Conservation (phyloP, 2,329 filamentous ascomycete genomes). For the Talaromyces verruculosus region DNA sequence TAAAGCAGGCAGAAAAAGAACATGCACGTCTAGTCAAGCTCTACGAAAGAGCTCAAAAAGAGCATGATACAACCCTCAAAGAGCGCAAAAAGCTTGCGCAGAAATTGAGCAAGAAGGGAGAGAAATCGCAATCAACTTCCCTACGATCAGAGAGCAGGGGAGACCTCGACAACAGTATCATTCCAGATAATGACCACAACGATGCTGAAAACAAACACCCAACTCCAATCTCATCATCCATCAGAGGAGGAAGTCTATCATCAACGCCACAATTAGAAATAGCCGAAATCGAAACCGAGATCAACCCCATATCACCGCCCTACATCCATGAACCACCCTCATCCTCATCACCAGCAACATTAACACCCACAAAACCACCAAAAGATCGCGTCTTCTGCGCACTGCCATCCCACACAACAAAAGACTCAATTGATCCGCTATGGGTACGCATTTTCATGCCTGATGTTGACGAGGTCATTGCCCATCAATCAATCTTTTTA, state of each 20-base stretch:
- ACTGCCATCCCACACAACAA: conserved; percentile 50
- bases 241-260: background rate
- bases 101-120: conserved; percentile 32
- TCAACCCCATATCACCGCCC: conserved; percentile 2
- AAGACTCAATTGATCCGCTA: conserved; percentile 54
- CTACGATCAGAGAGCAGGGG: conserved; percentile 2
- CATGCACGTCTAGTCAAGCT: conserved; percentile 61
- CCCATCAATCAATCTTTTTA: conserved; percentile 80
- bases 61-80: conserved; percentile 61
- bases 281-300: background rate
- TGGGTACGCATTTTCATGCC: conserved; percentile 83
- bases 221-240: background rate
- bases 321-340: background rate
- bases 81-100: conserved; percentile 34
- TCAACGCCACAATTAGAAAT: background rate
- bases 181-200: background rate
- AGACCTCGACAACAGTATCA: background rate
- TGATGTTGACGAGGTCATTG: conserved; percentile 78
- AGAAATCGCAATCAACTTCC: conserved; percentile 25
- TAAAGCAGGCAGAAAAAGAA: conserved; percentile 69
- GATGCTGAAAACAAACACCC: background rate
- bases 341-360: background rate
- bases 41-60: conserved; percentile 66
- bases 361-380: conserved; percentile 25
- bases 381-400: conserved; percentile 78